phyloP scores from a whole-genome alignment of 768 basidiomycete genomes.

The Podaxis sp. region DNA sequence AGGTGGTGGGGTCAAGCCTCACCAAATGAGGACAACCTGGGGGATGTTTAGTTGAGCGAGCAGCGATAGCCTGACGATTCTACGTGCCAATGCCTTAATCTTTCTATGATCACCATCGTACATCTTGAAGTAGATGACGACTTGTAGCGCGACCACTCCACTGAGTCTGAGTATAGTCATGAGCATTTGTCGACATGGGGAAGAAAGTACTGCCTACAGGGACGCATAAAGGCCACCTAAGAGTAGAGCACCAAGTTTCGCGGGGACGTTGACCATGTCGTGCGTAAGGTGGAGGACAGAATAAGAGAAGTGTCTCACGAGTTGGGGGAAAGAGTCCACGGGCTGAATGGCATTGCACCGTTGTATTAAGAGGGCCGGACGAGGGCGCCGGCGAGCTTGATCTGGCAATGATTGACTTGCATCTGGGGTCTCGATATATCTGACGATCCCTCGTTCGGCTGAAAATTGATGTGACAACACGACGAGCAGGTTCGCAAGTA shows the following conservation, averaged over 20 bases:
- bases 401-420: background rate
- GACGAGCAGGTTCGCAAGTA: background rate
- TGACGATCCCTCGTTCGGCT: background rate
- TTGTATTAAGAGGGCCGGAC: slow-evolving; percentile 1
- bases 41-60: background rate
- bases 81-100: slow-evolving; percentile 29
- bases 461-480: background rate
- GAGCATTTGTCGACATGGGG: background rate
- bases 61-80: background rate
- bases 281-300: background rate
- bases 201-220: slow-evolving; percentile 24
- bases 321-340: slow-evolving; percentile 1
- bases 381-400: background rate
- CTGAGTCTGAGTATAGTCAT: slow-evolving; percentile 18
- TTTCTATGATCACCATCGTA: slow-evolving; percentile 26
- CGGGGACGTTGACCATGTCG: slow-evolving; percentile 28
- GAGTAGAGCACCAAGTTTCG: slow-evolving; percentile 37
- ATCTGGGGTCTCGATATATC: background rate
- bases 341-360: background rate
- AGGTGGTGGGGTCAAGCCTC: slow-evolving; percentile 16
- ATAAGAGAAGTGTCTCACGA: background rate
- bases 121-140: slow-evolving; percentile 32
- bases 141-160: slow-evolving; percentile 34
- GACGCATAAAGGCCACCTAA: slow-evolving; percentile 36
- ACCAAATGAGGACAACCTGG: slow-evolving; percentile 35